A percentile compares a stretch with the other conserved stretches of the same genome.
phyloP scores from a whole-genome alignment of 495 filamentous ascomycete species.

The Penicillium egyptiacum region DNA sequence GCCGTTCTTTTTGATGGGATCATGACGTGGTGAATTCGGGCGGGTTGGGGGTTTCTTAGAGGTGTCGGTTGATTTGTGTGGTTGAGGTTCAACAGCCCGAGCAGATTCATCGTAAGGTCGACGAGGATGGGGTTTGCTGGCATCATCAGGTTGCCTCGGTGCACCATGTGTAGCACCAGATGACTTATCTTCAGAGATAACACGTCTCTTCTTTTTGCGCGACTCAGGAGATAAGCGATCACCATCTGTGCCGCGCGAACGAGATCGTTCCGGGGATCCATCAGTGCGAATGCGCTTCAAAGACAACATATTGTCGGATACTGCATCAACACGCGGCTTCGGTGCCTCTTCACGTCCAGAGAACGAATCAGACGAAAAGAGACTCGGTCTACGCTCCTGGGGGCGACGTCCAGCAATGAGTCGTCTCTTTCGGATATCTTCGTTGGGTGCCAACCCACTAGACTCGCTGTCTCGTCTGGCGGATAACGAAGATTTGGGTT shows the following conservation, averaged over 20 bases:
- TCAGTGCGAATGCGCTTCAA: constrained; percentile 67
- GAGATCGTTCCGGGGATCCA: constrained; percentile 63
- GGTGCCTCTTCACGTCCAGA: constrained; percentile 41
- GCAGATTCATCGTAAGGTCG: constrained; percentile 26
- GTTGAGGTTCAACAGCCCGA: constrained; percentile 13
- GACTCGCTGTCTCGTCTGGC: constrained; percentile 39
- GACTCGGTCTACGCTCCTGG: constrained; percentile 39
- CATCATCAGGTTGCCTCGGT: constrained; percentile 30
- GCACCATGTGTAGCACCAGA: constrained; percentile 35
- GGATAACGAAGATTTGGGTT: constrained; percentile 27
- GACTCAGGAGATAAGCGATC: constrained; percentile 36
- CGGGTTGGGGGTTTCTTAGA: constrained; percentile 22
- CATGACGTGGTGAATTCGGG: constrained; percentile 17
- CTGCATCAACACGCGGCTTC: constrained; percentile 37
- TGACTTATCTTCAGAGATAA: constrained; percentile 45
- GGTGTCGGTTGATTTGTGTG: constrained; percentile 15
- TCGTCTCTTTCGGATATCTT: constrained; percentile 44
- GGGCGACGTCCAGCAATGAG: constrained; percentile 48
- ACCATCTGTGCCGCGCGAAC: constrained; percentile 49
- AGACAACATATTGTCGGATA: constrained; percentile 29
- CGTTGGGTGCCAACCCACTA: constrained; percentile 29
- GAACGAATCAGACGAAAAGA: constrained; percentile 45
- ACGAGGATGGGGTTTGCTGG: constrained; percentile 29
- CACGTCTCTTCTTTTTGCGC: constrained; percentile 52
- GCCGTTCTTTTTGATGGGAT: constrained; percentile 30